Evolutionary conservation across 345 rosid genomes (phyloP).

Genomic region (Aquilaria malaccensis): DNA sequence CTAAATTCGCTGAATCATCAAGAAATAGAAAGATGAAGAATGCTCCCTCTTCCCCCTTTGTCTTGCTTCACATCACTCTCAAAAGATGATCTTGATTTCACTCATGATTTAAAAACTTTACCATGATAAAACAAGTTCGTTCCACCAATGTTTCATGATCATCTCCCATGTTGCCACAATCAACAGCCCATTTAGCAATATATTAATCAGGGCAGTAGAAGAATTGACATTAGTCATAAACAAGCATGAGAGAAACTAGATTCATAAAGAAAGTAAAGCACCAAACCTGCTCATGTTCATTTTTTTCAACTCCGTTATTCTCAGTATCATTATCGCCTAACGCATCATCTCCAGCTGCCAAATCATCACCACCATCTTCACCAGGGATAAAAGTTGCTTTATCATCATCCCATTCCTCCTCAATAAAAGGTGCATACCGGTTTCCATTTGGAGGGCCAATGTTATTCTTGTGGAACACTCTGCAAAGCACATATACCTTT

Average conservation of each 20-base stretch:
- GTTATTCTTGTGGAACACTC: slow-evolving; percentile 84
- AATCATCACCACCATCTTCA: slow-evolving; percentile 36
- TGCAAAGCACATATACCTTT: slow-evolving; percentile 75
- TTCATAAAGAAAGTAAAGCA: slow-evolving; percentile 9
- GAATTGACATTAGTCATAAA: no score
- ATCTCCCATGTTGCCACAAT: no score
- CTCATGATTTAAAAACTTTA: no score
- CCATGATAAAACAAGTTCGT: no score
- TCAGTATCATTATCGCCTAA: slow-evolving; percentile 14
- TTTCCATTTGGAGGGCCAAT: slow-evolving; percentile 90
- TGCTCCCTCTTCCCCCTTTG: no score
- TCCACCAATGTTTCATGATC: no score
- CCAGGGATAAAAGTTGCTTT: slow-evolving; percentile 49
- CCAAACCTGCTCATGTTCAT: slow-evolving; percentile 37
- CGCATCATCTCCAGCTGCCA: slow-evolving; percentile 21
- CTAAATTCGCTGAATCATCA: no score
- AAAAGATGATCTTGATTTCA: no score
- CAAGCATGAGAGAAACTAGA: neutral
- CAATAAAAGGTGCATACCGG: slow-evolving; percentile 70
- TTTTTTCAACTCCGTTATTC: slow-evolving; percentile 19
- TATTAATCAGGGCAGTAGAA: no score
- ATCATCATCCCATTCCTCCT: slow-evolving; percentile 77
- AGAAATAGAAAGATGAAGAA: no score
- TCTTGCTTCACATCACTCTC: no score
- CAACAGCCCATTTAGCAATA: no score